A percentile compares a stretch with the other conserved stretches of the same genome.
Conservation (phyloP, 78 protist species). For the Trichosphaerium sp. region DNA sequence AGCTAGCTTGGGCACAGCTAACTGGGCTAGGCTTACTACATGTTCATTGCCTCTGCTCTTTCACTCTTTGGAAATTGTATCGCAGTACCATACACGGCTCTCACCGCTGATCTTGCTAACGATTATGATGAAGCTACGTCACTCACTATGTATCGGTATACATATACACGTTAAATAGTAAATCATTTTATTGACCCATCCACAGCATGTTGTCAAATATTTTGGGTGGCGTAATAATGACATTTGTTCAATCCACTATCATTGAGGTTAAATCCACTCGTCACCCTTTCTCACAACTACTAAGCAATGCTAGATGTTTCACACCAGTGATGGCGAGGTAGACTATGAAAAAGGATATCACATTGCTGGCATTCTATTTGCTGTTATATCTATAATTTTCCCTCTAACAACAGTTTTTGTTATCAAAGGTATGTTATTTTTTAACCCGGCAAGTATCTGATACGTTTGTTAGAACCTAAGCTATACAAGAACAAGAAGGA, state of each 20-base stretch:
- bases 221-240: conserved; percentile 25
- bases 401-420: conserved; percentile 15
- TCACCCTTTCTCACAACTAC: too few species aligned
- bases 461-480: too few species aligned
- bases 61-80: too few species aligned
- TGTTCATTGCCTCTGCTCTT: too few species aligned
- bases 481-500: too few species aligned
- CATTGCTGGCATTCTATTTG: conserved; percentile 34
- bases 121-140: conserved; percentile 38
- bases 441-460: too few species aligned
- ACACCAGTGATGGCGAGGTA: background rate
- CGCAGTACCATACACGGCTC: conserved; percentile 33
- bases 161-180: too few species aligned
- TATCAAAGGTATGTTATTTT: conserved; percentile 19
- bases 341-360: conserved; percentile 28
- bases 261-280: too few species aligned
- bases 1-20: too few species aligned
- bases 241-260: conserved; percentile 19
- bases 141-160: background rate
- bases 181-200: too few species aligned
- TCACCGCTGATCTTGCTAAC: conserved; percentile 42
- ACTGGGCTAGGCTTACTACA: too few species aligned
- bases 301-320: background rate
- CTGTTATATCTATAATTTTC: conserved; percentile 13
- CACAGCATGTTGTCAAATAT: conserved; percentile 33